Conservation (phyloP, 805 yeast genomes). For the Myxozyma monticola region DNA sequence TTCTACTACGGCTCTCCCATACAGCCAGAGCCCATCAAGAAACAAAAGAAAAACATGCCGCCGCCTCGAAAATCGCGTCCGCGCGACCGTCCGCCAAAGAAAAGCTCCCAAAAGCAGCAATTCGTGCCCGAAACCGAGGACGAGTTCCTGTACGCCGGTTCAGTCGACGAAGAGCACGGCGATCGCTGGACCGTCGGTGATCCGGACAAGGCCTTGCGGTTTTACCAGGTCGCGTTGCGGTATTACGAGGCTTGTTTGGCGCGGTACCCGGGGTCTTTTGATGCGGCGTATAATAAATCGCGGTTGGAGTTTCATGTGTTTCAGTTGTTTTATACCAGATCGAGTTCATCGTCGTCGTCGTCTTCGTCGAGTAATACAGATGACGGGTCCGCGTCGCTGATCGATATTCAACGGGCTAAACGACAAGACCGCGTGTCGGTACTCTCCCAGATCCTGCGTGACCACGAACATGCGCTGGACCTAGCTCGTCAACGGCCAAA, state of each 20-base stretch:
- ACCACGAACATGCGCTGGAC: slow-evolving; percentile 18
- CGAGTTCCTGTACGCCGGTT: slow-evolving; percentile 26
- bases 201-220: slow-evolving; percentile 29
- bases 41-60: too few species aligned
- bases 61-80: slow-evolving; percentile 10
- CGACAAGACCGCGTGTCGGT: slow-evolving; percentile 17
- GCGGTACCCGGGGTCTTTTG: slow-evolving; percentile 17
- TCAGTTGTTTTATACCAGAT: slow-evolving; percentile 19
- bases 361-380: background rate
- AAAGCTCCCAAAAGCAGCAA: slow-evolving; percentile 3
- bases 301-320: slow-evolving; percentile 26
- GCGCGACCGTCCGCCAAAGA: background rate
- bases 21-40: too few species aligned
- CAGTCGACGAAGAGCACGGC: slow-evolving; percentile 30
- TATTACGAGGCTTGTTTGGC: slow-evolving; percentile 20
- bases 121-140: slow-evolving; percentile 24
- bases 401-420: background rate
- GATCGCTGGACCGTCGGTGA: slow-evolving; percentile 27
- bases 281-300: slow-evolving; percentile 27
- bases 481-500: slow-evolving; percentile 5
- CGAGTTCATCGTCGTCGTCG: slow-evolving; percentile 3
- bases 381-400: background rate
- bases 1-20: too few species aligned
- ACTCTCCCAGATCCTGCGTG: slow-evolving; percentile 16
- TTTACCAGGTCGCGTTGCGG: slow-evolving; percentile 21